These are phyloP conservation scores for Kodamaea sp. DNA, from an alignment of 1,139 yeast genomes.

Conservation along the genomic window DNA sequence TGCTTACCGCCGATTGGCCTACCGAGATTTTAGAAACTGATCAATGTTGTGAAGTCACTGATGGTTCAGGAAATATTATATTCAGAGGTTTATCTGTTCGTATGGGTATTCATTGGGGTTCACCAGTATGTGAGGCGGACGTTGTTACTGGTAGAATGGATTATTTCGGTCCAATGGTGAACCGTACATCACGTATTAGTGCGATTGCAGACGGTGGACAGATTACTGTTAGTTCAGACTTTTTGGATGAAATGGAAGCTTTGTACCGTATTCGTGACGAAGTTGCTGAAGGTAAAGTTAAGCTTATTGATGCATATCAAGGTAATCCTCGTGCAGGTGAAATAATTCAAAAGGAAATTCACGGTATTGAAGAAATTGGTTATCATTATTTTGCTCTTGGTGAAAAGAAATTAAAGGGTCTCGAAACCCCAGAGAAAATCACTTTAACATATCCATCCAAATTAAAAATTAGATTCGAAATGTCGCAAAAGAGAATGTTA, in stretches of 20 bases:
- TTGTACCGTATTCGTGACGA: conserved; percentile 53
- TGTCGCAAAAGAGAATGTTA: conserved; percentile 32
- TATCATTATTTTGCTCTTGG: conserved; percentile 72
- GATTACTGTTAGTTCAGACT: conserved; percentile 80
- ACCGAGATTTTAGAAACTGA: conserved; percentile 80
- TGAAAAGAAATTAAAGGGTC: conserved; percentile 85
- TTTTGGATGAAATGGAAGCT: conserved; percentile 64
- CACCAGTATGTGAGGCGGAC: conserved; percentile 94
- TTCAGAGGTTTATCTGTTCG: conserved; percentile 91
- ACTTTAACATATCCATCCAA: conserved; percentile 73
- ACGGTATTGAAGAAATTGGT: conserved; percentile 64
- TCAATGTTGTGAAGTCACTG: conserved; percentile 83
- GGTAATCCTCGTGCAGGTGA: conserved; percentile 62
- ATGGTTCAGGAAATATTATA: conserved; percentile 56
- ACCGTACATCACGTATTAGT: conserved; percentile 88
- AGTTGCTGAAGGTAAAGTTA: conserved; percentile 36
- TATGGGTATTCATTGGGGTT: conserved; percentile 98
- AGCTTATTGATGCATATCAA: conserved; percentile 53
- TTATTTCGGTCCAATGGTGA: conserved; percentile 98
- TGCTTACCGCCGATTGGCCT: conserved; percentile 90
- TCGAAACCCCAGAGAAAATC: conserved; percentile 88
- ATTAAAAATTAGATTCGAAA: conserved; percentile 54
- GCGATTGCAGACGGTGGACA: conserved; percentile 99
- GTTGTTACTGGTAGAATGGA: conserved; percentile 97
- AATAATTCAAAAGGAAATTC: conserved; percentile 64